Percentiles rank a stretch among this genome's conserved stretches.
phyloP scores from a whole-genome alignment of 495 filamentous ascomycete genomes.

The Penicillium cinerascens region DNA sequence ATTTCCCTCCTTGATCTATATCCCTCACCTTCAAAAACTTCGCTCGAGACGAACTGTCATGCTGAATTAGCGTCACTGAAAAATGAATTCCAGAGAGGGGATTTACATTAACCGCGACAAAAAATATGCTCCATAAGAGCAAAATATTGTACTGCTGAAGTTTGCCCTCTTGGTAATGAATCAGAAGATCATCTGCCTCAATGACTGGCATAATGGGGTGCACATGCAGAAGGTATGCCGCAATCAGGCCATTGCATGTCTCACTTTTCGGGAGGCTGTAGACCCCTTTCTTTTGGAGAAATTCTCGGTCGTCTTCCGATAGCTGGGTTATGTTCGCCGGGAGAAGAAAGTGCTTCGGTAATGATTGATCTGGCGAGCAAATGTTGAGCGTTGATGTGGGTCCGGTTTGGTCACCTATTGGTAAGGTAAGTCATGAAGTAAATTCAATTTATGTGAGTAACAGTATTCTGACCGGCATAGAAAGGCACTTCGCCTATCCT shows the following conservation, averaged over 20 bases:
- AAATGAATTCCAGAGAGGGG: neutral
- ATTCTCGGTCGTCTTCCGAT: constrained; percentile 26
- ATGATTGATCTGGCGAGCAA: constrained; percentile 16
- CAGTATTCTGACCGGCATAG: constrained; percentile 22
- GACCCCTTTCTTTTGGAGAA: constrained; percentile 26
- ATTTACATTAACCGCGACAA: constrained; percentile 34
- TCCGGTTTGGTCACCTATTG: constrained; percentile 22
- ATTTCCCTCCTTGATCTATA: constrained; percentile 34
- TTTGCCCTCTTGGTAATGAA: constrained; percentile 18
- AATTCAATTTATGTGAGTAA: neutral
- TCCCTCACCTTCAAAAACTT: constrained; percentile 27
- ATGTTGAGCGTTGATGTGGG: constrained; percentile 22
- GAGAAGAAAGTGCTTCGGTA: constrained; percentile 27
- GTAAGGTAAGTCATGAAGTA: too few relatives aligned
- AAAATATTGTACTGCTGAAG: constrained; percentile 31
- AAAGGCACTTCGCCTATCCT: constrained; percentile 23
- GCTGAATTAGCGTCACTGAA: neutral
- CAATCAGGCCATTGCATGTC: constrained; percentile 25
- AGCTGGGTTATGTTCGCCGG: constrained; percentile 14
- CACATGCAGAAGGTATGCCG: constrained; percentile 36
- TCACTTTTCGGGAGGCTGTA: constrained; percentile 22
- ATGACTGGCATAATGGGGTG: constrained; percentile 40
- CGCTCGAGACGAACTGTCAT: constrained; percentile 24
- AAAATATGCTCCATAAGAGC: constrained; percentile 44
- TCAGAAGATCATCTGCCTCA: constrained; percentile 29